Conservation (phyloP, 2,329 filamentous ascomycete genomes). For the Apiospora saccharicola region DNA sequence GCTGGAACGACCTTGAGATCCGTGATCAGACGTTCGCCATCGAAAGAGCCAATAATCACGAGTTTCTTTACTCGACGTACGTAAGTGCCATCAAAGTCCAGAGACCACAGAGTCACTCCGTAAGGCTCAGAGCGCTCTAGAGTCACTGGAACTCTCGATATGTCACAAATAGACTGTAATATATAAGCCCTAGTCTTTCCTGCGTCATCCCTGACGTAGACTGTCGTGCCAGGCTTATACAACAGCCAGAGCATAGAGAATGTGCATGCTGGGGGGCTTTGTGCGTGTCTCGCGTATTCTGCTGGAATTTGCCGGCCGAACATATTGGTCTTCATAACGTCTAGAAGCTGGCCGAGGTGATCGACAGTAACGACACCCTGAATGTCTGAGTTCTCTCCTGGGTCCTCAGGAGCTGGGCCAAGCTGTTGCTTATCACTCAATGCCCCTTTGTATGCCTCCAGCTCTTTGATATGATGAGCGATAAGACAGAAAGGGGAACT, state of each 20-base stretch:
- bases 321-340: background rate
- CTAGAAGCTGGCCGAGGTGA: constrained; percentile 17
- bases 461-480: constrained; percentile 19
- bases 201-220: background rate
- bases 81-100: background rate
- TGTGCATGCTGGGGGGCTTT: background rate
- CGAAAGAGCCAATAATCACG: background rate
- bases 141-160: too few relatives aligned
- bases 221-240: constrained; percentile 11
- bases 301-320: background rate
- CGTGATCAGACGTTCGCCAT: background rate
- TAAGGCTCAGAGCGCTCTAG: too few relatives aligned
- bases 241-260: constrained; percentile 21
- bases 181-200: background rate
- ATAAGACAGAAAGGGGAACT: constrained; percentile 20
- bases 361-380: background rate
- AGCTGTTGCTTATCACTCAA: background rate
- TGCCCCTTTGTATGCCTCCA: constrained; percentile 10
- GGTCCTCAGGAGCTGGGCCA: background rate
- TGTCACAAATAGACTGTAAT: too few relatives aligned
- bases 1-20: background rate
- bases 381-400: background rate
- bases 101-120: background rate
- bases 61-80: background rate
- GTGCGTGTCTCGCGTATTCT: background rate